Percentiles rank a stretch among this genome's conserved stretches.
phyloP scores from a whole-genome alignment of 1,139 yeast species.

The Candida pseudoviswanathii region DNA sequence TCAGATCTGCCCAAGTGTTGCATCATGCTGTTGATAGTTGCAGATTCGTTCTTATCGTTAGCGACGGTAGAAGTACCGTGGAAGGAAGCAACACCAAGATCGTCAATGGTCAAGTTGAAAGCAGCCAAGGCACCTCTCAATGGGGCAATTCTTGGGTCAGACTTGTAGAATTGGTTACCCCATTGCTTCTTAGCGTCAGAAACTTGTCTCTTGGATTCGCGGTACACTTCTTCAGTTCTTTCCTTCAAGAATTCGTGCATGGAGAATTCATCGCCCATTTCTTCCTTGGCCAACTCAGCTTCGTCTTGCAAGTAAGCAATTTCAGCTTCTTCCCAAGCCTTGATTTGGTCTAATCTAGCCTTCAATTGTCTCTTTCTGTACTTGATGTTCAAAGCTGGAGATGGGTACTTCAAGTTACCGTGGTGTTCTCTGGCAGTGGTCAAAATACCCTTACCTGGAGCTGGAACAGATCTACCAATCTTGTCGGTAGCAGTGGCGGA shows the following conservation, averaged over 20 bases:
- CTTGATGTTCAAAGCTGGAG: slow-evolving; percentile 83
- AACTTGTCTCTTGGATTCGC: slow-evolving; percentile 84
- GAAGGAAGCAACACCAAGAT: slow-evolving; percentile 96
- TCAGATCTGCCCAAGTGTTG: slow-evolving; percentile 92
- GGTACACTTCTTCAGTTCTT: slow-evolving; percentile 83
- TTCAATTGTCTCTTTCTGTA: slow-evolving; percentile 93
- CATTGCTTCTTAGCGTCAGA: slow-evolving; percentile 89
- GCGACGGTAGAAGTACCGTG: slow-evolving; percentile 99
- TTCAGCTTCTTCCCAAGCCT: slow-evolving; percentile 85
- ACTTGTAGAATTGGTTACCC: slow-evolving; percentile 93
- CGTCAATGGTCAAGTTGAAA: slow-evolving; percentile 90
- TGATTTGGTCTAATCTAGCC: slow-evolving; percentile 75
- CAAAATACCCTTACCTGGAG: slow-evolving; percentile 99
- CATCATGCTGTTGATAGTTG: slow-evolving; percentile 89
- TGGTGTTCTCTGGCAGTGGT: slow-evolving; percentile 96
- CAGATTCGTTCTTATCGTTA: slow-evolving; percentile 96
- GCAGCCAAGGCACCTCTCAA: slow-evolving; percentile 96
- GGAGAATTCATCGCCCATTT: slow-evolving; percentile 60
- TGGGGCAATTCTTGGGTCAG: slow-evolving; percentile 94
- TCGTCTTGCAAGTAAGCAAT: slow-evolving; percentile 53
- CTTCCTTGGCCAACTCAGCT: slow-evolving; percentile 64
- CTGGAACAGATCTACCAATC: slow-evolving; percentile 98
- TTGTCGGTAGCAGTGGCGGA: slow-evolving; percentile 97
- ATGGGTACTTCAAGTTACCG: slow-evolving; percentile 77
- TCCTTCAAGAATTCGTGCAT: slow-evolving; percentile 64